Evolutionary conservation across 768 basidiomycete genomes (phyloP).

Genomic region (Panellus pusillus): DNA sequence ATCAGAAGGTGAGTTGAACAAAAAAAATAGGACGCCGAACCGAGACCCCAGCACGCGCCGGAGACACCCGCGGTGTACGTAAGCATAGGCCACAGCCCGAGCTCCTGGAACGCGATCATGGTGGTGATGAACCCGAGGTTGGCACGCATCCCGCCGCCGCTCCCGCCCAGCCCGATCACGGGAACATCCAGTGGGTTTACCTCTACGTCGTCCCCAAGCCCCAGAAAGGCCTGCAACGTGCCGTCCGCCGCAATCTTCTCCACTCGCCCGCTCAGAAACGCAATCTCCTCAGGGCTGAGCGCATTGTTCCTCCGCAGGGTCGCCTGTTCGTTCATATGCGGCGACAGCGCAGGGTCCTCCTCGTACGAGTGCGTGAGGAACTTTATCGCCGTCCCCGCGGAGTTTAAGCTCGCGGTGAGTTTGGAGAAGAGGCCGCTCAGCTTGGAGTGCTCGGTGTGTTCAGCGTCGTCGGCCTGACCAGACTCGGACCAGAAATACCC

Average conservation of each 20-base stretch:
- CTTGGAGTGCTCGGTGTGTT: neutral
- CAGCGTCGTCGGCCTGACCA: neutral
- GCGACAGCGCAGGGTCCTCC: slow-evolving; percentile 1
- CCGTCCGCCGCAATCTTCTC: neutral
- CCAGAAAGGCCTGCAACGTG: neutral
- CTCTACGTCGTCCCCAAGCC: neutral
- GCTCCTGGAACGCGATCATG: slow-evolving; percentile 3
- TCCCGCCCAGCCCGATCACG: slow-evolving; percentile 1
- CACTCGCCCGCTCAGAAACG: neutral
- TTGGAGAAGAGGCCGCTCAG: slow-evolving; percentile 1
- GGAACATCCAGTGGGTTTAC: neutral
- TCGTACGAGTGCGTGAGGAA: slow-evolving; percentile 1
- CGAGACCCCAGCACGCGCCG: slow-evolving; percentile 6
- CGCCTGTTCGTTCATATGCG: neutral
- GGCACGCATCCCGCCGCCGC: slow-evolving; percentile 7
- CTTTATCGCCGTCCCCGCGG: neutral
- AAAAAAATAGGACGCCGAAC: neutral
- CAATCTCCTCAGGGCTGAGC: neutral
- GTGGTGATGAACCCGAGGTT: slow-evolving; percentile 3
- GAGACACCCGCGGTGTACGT: slow-evolving; percentile 3
- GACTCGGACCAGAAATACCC: neutral
- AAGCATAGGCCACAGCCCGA: neutral
- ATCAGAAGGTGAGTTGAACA: neutral
- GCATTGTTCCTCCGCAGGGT: slow-evolving; percentile 1
- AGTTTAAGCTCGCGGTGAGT: neutral